Evolutionary conservation across 257 asterid species (phyloP), one percentile per base, ranked within the genome.

Genomic region (Ballota nigra): DNA sequence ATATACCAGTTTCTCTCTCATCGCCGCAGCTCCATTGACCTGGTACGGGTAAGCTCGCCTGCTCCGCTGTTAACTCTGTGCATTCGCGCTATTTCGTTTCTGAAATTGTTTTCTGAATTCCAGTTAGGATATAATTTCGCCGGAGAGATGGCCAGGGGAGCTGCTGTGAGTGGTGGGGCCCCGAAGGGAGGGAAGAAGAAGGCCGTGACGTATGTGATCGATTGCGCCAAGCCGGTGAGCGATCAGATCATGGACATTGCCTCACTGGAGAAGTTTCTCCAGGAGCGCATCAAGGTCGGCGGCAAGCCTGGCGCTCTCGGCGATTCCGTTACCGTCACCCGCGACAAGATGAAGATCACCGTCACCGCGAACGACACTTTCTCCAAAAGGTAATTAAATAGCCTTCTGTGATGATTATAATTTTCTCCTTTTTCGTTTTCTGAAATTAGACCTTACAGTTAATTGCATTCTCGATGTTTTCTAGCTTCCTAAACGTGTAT

Each of bases 221-320:
- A 78, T n/a, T 78, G 83, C 38, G 77, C 67, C 20, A 85, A 85
- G 75, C 90, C 88, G 8, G 88, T 83, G 16, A 87, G 80, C 20
- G 89, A 85, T 62, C 80, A 80, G 78, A 85, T 85, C 58, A 85
- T 85, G 89, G 89, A 85, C 4, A 85, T 85, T 28, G 82, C 89
- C n/a, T 80, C 90, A 1, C 73, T 85, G 38, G 90, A 85, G 43
- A 83, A 83, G 70, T 85, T 80, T 59, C 84, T 85, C 45, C 86
- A 85, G 75, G 90, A 85, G 70, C 78, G 91, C 66, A 86, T 86
- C 75, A 86, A 86, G 78, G 88, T 86, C 40, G 84, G 80, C 28
- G 88, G 88, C 1, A 83, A 86, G 75, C 72, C 86, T 52, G 91
- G 91, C 43, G 84, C 85, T 7, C 88, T 86, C 18, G 91, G 88